Conservation (phyloP, 768 basidiomycete genomes). For the Candolleomyces efflorescens region DNA sequence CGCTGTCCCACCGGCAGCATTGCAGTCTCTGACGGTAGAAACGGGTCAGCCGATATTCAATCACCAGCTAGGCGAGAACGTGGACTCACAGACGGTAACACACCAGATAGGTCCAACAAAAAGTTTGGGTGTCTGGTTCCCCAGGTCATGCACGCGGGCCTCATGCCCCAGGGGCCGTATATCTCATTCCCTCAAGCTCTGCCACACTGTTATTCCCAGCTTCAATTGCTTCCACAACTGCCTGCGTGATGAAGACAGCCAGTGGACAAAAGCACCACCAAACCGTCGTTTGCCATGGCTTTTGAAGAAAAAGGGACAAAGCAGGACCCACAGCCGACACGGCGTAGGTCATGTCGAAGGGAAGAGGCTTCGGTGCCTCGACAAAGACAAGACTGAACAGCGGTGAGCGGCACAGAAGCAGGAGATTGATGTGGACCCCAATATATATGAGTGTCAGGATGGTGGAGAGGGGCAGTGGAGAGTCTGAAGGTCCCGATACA, state of each 20-base stretch:
- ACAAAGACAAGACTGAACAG: constrained; percentile 17
- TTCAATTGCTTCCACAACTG: constrained; percentile 39
- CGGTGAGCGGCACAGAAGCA: constrained; percentile 25
- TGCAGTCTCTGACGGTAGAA: too few relatives aligned
- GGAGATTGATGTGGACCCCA: constrained; percentile 46
- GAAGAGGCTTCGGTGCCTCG: constrained; percentile 26
- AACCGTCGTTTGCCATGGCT: constrained; percentile 47
- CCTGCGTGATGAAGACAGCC: constrained; percentile 42
- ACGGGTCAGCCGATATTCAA: too few relatives aligned
- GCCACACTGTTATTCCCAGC: constrained; percentile 43
- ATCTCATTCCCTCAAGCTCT: constrained; percentile 50
- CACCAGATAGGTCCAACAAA: background rate
- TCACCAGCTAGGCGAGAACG: too few relatives aligned
- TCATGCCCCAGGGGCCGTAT: constrained; percentile 52
- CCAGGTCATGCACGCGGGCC: background rate
- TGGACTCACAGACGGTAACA: too few relatives aligned
- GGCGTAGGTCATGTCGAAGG: constrained; percentile 25
- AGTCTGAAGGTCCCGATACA: constrained; percentile 12
- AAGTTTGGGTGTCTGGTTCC: constrained; percentile 14
- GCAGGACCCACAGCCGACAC: constrained; percentile 45
- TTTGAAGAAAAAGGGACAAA: constrained; percentile 41
- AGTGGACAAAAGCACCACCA: constrained; percentile 50
- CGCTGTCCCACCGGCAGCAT: too few relatives aligned
- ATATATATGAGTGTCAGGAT: constrained; percentile 46
- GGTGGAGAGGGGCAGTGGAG: constrained; percentile 41